Evolutionary conservation across 441 rosid genomes (phyloP), one percentile per base, ranked within the genome.

Genomic region (Corymbia citriodora): DNA sequence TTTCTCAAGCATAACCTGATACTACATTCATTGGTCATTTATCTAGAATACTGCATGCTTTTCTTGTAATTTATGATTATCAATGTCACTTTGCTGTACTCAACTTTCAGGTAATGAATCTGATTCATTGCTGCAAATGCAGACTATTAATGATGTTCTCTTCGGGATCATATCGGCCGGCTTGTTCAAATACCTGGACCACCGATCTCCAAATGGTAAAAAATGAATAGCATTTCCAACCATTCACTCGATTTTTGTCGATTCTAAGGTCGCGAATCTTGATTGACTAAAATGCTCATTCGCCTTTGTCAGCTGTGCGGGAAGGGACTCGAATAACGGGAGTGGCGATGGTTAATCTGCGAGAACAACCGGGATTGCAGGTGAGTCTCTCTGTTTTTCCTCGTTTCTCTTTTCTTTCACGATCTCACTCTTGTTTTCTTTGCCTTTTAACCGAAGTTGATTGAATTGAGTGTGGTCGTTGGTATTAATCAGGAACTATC

Each of bases 71-170:
- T 72, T 49, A 36, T 36, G 49, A 45, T 15, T 36, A 21, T 27
- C 49, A 19, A 36, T 36, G 49, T 40, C 29, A 72, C 19, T 19
- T 19, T 6, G 82, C 36, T 36, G 50, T 11, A 6, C 29, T 40
- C 83, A 6, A 40, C 1, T 40, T 36, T 16, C 50, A 40, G 45
- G 3, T 74, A 14, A 74, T 74, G 83, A 21, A 40, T 40, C 83
- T 74, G 50, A 57, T 40, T 40, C 49, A 21, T 40, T 11, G 83
- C 83, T 40, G 50, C 50, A 74, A 74, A 74, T 74, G 88, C 88
- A 87, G 96, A 96, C 97, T 19, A 90, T 96, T 36, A 96, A 95
- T 36, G 97, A 96, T 57, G 98, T 96, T 74, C 93, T 96, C 8
- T 92, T 96, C 18, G 96, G 95, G 21, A 91, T 96, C 70, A 89